These are phyloP conservation scores for Phialophora verrucosa DNA, from an alignment of 2,329 filamentous ascomycete species.

Conservation along the genomic window DNA sequence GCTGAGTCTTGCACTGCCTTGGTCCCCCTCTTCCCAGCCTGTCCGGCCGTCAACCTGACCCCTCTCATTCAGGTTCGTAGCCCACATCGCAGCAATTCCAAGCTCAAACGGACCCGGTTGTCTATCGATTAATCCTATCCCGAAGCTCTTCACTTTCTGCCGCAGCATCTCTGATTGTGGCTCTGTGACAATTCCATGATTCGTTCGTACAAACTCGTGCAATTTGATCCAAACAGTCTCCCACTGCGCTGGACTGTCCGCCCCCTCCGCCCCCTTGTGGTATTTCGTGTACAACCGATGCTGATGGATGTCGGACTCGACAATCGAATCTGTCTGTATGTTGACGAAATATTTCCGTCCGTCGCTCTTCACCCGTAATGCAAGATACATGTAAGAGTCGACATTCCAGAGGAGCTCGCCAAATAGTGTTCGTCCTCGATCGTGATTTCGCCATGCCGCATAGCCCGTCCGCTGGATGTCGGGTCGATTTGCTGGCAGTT, in stretches of 20 bases:
- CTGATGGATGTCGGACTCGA: conserved; percentile 94
- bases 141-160: conserved; percentile 83
- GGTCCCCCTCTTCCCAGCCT: conserved; percentile 39
- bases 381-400: conserved; percentile 85
- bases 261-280: conserved; percentile 43
- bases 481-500: conserved; percentile 76
- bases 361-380: conserved; percentile 86
- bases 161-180: conserved; percentile 88
- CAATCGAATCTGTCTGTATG: conserved; percentile 90
- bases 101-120: conserved; percentile 88
- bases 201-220: conserved; percentile 93
- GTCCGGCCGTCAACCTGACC: conserved; percentile 40
- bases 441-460: conserved; percentile 85
- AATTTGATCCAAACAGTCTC: conserved; percentile 92
- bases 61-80: conserved; percentile 71
- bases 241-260: conserved; percentile 75
- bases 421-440: conserved; percentile 79
- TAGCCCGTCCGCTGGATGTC: conserved; percentile 81
- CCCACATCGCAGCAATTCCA: conserved; percentile 85
- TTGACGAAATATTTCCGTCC: conserved; percentile 94
- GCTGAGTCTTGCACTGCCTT: conserved; percentile 38
- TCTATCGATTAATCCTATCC: conserved; percentile 86
- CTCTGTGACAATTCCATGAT: conserved; percentile 88
- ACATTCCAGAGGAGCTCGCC: conserved; percentile 87
- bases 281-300: conserved; percentile 72